These are phyloP conservation scores for Fraxinus angustifolia DNA, from an alignment of 305 asterid species.

Conservation along the genomic window DNA sequence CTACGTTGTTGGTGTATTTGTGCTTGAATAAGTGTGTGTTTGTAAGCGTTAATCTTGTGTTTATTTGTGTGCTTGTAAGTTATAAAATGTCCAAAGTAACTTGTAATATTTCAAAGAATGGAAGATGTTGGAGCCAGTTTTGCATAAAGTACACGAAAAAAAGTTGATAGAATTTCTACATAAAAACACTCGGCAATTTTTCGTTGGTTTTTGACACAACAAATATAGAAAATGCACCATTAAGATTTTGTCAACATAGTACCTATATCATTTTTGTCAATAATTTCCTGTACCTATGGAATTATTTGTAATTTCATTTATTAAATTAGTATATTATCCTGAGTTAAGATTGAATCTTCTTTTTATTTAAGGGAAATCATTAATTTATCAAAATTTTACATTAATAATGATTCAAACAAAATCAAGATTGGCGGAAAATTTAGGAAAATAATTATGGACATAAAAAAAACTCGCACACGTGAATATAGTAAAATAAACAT, in stretches of 20 bases:
- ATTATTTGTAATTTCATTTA: too few species aligned
- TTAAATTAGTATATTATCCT: too few species aligned
- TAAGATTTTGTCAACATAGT: too few species aligned
- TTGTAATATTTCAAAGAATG: neutral
- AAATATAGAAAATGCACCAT: too few species aligned
- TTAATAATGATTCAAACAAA: neutral
- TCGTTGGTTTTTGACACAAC: too few species aligned
- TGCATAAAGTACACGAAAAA: too few species aligned
- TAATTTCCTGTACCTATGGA: too few species aligned
- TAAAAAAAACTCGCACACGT: neutral
- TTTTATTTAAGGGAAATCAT: too few species aligned
- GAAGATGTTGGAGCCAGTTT: neutral
- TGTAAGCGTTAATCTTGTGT: neutral
- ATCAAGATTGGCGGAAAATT: neutral
- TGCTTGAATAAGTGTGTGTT: neutral
- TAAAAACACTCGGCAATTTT: too few species aligned
- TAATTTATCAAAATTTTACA: neutral
- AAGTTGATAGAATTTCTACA: too few species aligned
- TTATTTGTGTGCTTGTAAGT: neutral
- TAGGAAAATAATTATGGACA: neutral
- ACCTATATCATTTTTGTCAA: too few species aligned
- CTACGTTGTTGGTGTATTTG: neutral
- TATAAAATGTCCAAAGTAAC: neutral
- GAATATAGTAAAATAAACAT: neutral
- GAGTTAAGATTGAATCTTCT: neutral